Evolutionary conservation across 2,329 filamentous ascomycete genomes (phyloP).

Genomic region (Leptographium wingfieldii): DNA sequence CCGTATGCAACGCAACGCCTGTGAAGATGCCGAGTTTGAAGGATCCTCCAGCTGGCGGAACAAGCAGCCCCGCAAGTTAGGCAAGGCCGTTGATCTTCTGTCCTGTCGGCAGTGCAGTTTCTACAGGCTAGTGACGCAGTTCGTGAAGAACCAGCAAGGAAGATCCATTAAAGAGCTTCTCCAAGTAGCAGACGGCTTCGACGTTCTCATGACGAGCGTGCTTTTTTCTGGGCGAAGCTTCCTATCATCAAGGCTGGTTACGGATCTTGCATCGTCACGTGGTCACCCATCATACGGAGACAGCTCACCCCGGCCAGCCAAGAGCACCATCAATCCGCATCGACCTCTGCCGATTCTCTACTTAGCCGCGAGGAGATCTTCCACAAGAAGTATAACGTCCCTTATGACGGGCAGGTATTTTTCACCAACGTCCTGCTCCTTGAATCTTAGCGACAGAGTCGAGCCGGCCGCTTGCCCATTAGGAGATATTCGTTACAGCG

Average conservation of each 20-base stretch:
- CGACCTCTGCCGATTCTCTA: not conserved
- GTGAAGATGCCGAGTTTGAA: too few species aligned
- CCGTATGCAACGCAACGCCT: not conserved
- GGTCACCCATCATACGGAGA: not conserved
- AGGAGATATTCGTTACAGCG: not conserved
- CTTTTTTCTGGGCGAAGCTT: too few species aligned
- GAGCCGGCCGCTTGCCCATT: not conserved
- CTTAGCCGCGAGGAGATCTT: not conserved
- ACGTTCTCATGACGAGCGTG: too few species aligned
- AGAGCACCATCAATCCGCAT: not conserved
- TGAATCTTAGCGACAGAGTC: not conserved
- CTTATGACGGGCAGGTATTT: not conserved
- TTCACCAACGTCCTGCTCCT: not conserved
- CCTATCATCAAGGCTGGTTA: not conserved
- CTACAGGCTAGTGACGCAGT: too few species aligned
- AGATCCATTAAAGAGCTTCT: too few species aligned
- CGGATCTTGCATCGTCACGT: not conserved
- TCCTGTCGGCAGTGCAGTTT: too few species aligned
- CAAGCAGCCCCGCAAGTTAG: too few species aligned
- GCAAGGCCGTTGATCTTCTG: too few species aligned
- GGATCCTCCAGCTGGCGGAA: too few species aligned
- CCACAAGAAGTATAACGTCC: not conserved
- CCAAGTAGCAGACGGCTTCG: too few species aligned
- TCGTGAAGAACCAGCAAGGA: too few species aligned
- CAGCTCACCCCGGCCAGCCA: not conserved